Evolutionary conservation across 768 basidiomycete genomes (phyloP).

Genomic region (Rhizopogon rudus): DNA sequence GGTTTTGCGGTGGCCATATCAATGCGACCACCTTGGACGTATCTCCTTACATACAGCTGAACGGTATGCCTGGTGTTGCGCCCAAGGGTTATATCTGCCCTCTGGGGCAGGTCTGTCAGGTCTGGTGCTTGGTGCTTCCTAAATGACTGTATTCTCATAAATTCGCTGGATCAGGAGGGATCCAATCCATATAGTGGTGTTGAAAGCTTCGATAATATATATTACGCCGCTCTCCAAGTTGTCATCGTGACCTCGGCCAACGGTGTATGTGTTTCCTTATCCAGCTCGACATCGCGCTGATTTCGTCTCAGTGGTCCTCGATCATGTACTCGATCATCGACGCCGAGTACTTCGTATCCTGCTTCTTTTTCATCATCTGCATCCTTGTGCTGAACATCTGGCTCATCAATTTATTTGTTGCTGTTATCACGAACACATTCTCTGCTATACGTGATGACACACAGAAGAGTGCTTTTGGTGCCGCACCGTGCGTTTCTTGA

Average conservation of each 20-base stretch:
- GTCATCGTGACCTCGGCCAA: slow-evolving; percentile 79
- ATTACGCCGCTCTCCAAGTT: slow-evolving; percentile 76
- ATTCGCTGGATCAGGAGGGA: slow-evolving; percentile 39
- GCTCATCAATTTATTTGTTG: slow-evolving; percentile 90
- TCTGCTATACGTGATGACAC: slow-evolving; percentile 83
- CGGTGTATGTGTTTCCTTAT: slow-evolving; percentile 43
- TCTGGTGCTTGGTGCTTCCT: slow-evolving; percentile 22
- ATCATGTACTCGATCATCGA: slow-evolving; percentile 90
- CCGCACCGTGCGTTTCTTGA: slow-evolving; percentile 33
- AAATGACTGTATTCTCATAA: not conserved
- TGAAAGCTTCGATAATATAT: slow-evolving; percentile 87
- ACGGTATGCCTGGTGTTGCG: slow-evolving; percentile 32
- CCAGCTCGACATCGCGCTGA: not conserved
- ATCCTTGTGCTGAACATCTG: slow-evolving; percentile 90
- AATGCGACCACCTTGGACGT: slow-evolving; percentile 49
- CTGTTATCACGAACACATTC: slow-evolving; percentile 94
- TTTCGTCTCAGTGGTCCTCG: slow-evolving; percentile 53
- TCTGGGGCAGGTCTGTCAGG: slow-evolving; percentile 76
- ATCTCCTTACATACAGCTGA: slow-evolving; percentile 35
- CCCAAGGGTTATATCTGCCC: slow-evolving; percentile 91
- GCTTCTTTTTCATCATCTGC: slow-evolving; percentile 80
- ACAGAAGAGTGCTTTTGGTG: slow-evolving; percentile 88
- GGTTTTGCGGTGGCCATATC: slow-evolving; percentile 80
- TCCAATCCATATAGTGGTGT: slow-evolving; percentile 61
- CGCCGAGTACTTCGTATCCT: slow-evolving; percentile 85